Base-by-base conservation (phyloP, 352 stramenopile genomes). In the Pythium periplocum region DNA sequence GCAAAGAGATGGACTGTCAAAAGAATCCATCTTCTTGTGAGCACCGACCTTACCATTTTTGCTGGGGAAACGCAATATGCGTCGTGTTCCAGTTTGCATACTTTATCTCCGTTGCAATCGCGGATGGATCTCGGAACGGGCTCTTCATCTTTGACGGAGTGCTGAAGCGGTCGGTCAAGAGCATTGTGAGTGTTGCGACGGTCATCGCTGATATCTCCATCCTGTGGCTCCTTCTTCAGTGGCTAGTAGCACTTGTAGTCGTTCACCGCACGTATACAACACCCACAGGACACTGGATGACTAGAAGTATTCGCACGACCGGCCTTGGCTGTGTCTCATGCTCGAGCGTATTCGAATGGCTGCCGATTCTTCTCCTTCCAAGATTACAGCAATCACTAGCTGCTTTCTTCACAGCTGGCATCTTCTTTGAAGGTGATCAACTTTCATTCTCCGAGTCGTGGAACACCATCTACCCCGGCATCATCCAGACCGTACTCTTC, bases 201-300 rank as follows among this genome's bases (percentile, higher is more conserved):
- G 60, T 75, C 10, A 58, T 80, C 39, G 70, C 70, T 2, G 77
- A 80, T 37, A 0, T 61, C 0, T 73, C 70, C 7, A 26, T 26
- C 17, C 17, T 30, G 74, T 4, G 63, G 17, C 35, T 81, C 35
- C 55, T 80, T 0, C 10, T 67, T 3, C 67, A 61, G 0, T 83
- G 73, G 73, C 59, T 71, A 12, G 38, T 66, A 11, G 47, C 40
- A 1, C 56, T 61, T 11, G 1, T 66, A 0, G 51, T 51, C 12
- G 35, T 71, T 12, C 41, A 2, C 38, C 17, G 17, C 17, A 26
- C 17, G 17, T 26, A 26, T 26, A 26, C 17, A 26, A 26, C 17
- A 26, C 17, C 17, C 17, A 26, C 17, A 26, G 17, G 17, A 26
- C 17, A 26, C 17, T 26, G 17, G 17, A 26, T 26, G 17, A 26